Conservation (phyloP, 768 basidiomycete genomes). For the Boletus subcaerulescens region DNA sequence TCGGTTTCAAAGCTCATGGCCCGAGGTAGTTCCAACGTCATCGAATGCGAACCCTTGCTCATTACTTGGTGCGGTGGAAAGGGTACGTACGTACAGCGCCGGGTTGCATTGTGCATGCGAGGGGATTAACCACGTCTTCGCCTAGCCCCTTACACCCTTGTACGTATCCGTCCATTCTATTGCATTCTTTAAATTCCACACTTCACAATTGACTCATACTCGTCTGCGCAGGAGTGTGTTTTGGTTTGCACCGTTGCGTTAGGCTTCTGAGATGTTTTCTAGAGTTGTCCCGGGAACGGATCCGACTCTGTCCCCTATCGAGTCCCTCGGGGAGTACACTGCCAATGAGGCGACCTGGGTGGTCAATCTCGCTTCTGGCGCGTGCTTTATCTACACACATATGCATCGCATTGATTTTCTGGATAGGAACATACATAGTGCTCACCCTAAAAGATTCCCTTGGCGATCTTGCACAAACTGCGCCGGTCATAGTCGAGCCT, state of each 20-base stretch:
- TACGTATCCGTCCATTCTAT: constrained; percentile 31
- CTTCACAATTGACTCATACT: background rate
- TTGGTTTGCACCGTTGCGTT: background rate
- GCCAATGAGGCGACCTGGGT: background rate
- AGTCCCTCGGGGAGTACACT: background rate
- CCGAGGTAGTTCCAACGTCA: background rate
- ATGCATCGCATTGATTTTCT: background rate
- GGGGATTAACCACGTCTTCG: background rate
- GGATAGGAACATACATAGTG: constrained; percentile 45
- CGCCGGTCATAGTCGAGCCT: constrained; percentile 36
- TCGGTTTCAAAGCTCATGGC: background rate
- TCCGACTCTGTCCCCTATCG: background rate
- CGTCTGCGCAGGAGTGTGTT: constrained; percentile 32
- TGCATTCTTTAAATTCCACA: background rate
- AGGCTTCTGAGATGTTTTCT: background rate
- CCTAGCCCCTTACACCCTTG: constrained; percentile 49
- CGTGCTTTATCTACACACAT: background rate
- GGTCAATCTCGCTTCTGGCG: constrained; percentile 4
- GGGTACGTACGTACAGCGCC: background rate
- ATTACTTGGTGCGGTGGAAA: background rate
- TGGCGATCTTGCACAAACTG: constrained; percentile 46
- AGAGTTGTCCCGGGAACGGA: background rate
- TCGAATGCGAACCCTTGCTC: background rate
- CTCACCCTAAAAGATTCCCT: constrained; percentile 53
- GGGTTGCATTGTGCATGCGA: too few relatives aligned